phyloP scores from a whole-genome alignment of 176 grass and related monocot genomes.

The Poa pratensis region DNA sequence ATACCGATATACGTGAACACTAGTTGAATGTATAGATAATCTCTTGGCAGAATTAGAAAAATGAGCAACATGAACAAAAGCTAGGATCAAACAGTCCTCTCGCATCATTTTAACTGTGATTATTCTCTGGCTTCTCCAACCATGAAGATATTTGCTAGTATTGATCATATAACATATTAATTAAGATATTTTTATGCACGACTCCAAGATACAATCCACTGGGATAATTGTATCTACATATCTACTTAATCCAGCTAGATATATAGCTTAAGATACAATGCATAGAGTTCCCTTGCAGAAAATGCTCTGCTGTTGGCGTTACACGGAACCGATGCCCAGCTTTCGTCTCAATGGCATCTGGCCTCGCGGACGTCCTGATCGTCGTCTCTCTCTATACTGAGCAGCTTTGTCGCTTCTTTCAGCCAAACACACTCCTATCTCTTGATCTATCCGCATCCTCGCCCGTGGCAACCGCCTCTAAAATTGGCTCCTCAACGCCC shows the following conservation, averaged over 20 bases:
- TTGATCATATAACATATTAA: not conserved
- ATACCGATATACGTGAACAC: not conserved
- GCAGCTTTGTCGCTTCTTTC: not conserved
- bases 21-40: not conserved
- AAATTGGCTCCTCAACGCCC: not conserved
- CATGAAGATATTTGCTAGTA: not conserved
- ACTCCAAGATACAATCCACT: not conserved
- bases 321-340: not conserved
- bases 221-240: not conserved
- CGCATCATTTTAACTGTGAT: not conserved
- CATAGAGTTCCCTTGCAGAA: not conserved
- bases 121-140: slow-evolving; percentile 2
- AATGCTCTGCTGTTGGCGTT: not conserved
- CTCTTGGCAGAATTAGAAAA: not conserved
- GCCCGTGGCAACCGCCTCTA: not conserved
- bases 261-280: not conserved
- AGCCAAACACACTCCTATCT: not conserved
- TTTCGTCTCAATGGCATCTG: not conserved
- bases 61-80: not conserved
- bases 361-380: not conserved
- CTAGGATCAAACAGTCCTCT: not conserved
- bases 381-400: not conserved
- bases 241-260: not conserved
- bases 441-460: not conserved
- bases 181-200: not conserved